These are phyloP conservation scores for Gloeopeniophorella convolvens DNA, from an alignment of 768 basidiomycete species.

Conservation along the genomic window DNA sequence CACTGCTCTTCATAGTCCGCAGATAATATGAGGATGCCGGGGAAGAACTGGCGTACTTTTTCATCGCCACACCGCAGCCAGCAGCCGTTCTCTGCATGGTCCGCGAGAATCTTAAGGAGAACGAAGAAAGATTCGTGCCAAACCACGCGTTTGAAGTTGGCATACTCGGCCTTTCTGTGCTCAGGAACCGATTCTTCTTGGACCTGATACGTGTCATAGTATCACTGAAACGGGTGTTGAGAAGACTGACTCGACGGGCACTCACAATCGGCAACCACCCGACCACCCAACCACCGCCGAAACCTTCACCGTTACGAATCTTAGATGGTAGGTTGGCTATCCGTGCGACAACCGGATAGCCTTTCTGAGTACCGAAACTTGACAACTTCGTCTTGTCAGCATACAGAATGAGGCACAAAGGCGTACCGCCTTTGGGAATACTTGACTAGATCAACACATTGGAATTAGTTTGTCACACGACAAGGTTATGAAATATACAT, in stretches of 20 bases:
- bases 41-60: too few relatives aligned
- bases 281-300: conserved; percentile 20
- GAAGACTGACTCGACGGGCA: too few relatives aligned
- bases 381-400: conserved; percentile 22
- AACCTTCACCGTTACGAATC: conserved; percentile 18
- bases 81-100: background rate
- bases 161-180: background rate
- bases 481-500: background rate
- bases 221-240: background rate
- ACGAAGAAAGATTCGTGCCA: background rate
- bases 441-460: conserved; percentile 5
- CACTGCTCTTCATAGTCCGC: too few relatives aligned
- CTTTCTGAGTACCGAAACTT: conserved; percentile 20
- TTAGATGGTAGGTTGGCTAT: conserved; percentile 20
- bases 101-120: background rate
- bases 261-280: conserved; percentile 21
- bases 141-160: background rate
- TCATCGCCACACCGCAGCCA: background rate
- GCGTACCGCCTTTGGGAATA: conserved; percentile 11
- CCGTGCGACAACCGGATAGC: conserved; percentile 20
- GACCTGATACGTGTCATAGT: too few relatives aligned
- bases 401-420: conserved; percentile 18
- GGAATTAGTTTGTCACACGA: background rate
- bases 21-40: background rate
- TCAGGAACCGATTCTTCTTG: too few relatives aligned